A percentile compares a stretch with the other conserved stretches of the same genome.
phyloP scores from a whole-genome alignment of 1,284 basidiomycete species.

The Cryptococcus sp. region DNA sequence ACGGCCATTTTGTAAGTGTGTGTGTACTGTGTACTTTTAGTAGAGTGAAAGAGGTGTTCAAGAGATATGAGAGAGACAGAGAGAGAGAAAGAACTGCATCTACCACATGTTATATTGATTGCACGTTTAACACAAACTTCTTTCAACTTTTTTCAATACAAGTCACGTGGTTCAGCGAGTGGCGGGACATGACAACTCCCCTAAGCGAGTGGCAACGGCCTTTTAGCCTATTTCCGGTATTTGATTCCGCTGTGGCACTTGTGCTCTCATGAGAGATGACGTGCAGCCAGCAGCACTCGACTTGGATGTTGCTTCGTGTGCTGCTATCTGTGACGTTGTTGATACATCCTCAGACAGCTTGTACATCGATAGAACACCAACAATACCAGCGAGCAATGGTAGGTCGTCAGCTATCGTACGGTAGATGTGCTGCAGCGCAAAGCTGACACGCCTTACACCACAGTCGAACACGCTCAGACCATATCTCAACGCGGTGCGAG shows the following conservation, averaged over 20 bases:
- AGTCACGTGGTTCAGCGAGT: background rate
- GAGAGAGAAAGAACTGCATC: background rate
- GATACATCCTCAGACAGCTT: no score
- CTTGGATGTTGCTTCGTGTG: no score
- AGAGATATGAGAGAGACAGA: background rate
- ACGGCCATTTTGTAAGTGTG: slow-evolving; percentile 39
- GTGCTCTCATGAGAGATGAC: no score
- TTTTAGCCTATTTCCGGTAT: no score
- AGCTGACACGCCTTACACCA: slow-evolving; percentile 22
- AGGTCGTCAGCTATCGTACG: no score
- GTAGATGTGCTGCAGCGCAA: slow-evolving; percentile 12
- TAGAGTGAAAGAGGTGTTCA: slow-evolving; percentile 1
- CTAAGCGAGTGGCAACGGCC: no score
- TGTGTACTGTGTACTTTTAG: slow-evolving; percentile 7
- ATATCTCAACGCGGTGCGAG: slow-evolving; percentile 93
- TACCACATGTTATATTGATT: background rate
- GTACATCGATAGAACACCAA: no score
- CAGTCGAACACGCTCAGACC: slow-evolving; percentile 76
- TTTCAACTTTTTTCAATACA: background rate
- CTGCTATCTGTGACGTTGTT: no score
- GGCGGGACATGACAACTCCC: no score
- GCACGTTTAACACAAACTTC: background rate
- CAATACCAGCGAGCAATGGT: no score
- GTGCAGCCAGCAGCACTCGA: no score
- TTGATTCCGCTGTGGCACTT: no score